Base-by-base conservation (phyloP, 805 yeast genomes). In the Starmerella floricola region DNA sequence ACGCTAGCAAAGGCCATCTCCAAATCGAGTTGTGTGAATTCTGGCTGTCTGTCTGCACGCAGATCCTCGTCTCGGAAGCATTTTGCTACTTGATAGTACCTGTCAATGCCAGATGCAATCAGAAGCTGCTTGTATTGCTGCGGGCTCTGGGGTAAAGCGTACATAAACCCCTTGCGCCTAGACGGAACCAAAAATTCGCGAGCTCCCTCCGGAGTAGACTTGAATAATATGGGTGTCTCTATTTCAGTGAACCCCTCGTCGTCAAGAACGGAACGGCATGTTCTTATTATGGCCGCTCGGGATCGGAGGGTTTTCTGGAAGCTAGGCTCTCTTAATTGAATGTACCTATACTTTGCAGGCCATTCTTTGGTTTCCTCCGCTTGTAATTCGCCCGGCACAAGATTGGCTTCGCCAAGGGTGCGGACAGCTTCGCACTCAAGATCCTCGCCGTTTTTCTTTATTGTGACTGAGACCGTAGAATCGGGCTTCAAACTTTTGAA, bases 141-240 rank as follows among this genome's bases (percentile, higher is more conserved):
- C 0, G 98, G 99, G 13, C 95, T 84, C 60, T 91, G 99, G 0
- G 97, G 96, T 23, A 91, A 66, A 0, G 98, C 96, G 59, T 88
- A 91, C 60, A 82, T 80, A 16, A 66, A 62, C 2, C 62, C 61
- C 1, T 63, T 57, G 13, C 71, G 63, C 50, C 97, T 69, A 0
- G 96, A 84, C 1, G 98, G 98, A 0, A 91, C 96, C 36, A 91
- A 62, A 58, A 88, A 91, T 61, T 91, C 99, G 30, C 94, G 69
- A 1, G 98, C 98, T 13, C 98, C 98, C 61, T 91, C 98, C 0
- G 98, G 98, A 0, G 98, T 91, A 1, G 95, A 82, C 56, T 91
- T 87, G 68, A 91, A 91, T 23, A 91, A 63, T 6, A 88, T 59
- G 1, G 98, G 98, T 0, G 98, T 91, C 58, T 88, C 98, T 23